Evolutionary conservation across 2,329 filamentous ascomycete species (phyloP).

Genomic region (Sporothrix globosa): DNA sequence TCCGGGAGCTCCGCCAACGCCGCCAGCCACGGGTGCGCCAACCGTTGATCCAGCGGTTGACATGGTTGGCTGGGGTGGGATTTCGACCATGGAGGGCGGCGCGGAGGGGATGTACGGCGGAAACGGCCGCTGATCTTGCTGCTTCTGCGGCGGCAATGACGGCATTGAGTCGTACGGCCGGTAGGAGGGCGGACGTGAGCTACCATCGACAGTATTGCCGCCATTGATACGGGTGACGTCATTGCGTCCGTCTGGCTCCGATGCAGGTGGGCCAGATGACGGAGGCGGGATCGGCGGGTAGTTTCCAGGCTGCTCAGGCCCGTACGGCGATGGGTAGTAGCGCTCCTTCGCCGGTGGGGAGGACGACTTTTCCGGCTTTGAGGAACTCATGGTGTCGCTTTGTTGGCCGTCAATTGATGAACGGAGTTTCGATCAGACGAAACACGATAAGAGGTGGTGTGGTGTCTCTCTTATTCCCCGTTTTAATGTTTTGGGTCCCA

Average conservation of each 20-base stretch:
- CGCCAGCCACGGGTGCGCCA: neutral
- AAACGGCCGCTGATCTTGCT: neutral
- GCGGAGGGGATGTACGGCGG: slow-evolving; percentile 19
- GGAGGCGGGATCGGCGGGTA: slow-evolving; percentile 23
- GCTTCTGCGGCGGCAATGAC: slow-evolving; percentile 8
- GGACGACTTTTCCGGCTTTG: slow-evolving; percentile 14
- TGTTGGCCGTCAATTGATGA: neutral
- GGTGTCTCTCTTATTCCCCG: neutral
- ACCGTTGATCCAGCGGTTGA: slow-evolving; percentile 34
- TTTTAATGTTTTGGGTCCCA: neutral
- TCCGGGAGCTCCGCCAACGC: neutral
- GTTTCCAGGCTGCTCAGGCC: slow-evolving; percentile 17
- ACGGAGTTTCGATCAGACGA: neutral
- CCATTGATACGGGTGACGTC: slow-evolving; percentile 14
- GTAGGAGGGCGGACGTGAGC: neutral
- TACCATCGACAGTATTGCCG: neutral
- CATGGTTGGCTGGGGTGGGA: slow-evolving; percentile 36
- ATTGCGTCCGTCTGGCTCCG: slow-evolving; percentile 16
- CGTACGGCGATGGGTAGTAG: slow-evolving; percentile 18
- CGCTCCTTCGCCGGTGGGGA: slow-evolving; percentile 17
- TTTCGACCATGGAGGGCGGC: slow-evolving; percentile 32
- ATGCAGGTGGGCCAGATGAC: slow-evolving; percentile 9
- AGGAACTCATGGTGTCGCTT: neutral
- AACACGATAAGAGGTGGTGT: neutral
- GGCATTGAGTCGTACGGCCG: slow-evolving; percentile 9